These are phyloP conservation scores for Pelargonium myrrhifolium DNA, from an alignment of 441 rosid genomes.

Conservation along the genomic window DNA sequence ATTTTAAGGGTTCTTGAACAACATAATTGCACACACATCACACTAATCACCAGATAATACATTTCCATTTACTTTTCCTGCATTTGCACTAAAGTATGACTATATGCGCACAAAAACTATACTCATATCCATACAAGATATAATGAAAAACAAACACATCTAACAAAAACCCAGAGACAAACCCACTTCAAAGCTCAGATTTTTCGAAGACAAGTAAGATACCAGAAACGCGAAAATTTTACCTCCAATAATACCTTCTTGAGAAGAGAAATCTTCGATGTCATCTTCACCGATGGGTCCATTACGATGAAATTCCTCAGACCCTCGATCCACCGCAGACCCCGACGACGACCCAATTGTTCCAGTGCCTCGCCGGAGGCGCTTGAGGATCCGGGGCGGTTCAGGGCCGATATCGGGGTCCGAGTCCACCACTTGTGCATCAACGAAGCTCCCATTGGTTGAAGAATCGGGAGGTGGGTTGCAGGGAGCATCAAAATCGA, in stretches of 20 bases:
- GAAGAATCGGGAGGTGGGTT: constrained; percentile 10
- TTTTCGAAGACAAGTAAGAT: neutral
- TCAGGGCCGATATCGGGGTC: constrained; percentile 29
- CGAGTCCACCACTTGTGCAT: constrained; percentile 25
- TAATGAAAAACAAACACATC: neutral
- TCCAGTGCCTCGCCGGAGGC: constrained; percentile 45
- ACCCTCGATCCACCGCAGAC: constrained; percentile 13
- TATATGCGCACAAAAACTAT: too few relatives aligned
- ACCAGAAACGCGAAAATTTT: neutral
- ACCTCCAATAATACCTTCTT: constrained; percentile 40
- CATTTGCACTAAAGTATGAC: neutral
- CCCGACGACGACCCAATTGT: constrained; percentile 2
- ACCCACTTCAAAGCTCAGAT: neutral
- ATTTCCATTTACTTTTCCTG: neutral
- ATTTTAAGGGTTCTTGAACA: neutral
- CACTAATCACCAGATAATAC: neutral
- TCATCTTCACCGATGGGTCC: constrained; percentile 45
- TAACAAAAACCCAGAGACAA: neutral
- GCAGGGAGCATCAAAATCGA: constrained; percentile 17
- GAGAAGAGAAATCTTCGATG: constrained; percentile 74
- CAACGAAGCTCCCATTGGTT: neutral
- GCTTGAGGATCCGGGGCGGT: constrained; percentile 45
- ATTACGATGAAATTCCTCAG: constrained; percentile 13
- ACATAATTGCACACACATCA: neutral
- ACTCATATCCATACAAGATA: neutral